Evolutionary conservation across 78 protist genomes (phyloP).

Genomic region (Dictyostelium brefeldianum): DNA sequence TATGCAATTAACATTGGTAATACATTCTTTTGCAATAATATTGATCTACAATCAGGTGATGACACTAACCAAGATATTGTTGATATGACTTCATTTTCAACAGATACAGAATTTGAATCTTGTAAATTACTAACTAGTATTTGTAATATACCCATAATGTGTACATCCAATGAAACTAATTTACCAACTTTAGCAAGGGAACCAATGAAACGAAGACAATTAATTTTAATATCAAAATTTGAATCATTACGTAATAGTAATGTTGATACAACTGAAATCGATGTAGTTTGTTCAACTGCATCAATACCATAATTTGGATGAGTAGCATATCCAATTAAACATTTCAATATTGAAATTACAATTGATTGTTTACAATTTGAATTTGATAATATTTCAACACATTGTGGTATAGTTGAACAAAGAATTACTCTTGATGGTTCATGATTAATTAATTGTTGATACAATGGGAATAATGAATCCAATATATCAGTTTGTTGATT

Average conservation of each 20-base stretch:
- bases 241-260: background rate
- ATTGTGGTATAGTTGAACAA: slow-evolving; percentile 3
- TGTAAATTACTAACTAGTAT: background rate
- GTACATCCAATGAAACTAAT: background rate
- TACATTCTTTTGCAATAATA: slow-evolving; percentile 25
- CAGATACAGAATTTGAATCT: background rate
- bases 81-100: slow-evolving; percentile 28
- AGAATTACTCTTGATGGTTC: slow-evolving; percentile 48
- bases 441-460: background rate
- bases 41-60: slow-evolving; percentile 10
- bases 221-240: slow-evolving; percentile 13
- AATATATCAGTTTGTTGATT: slow-evolving; percentile 15
- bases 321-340: slow-evolving; percentile 11
- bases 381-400: slow-evolving; percentile 19
- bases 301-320: slow-evolving; percentile 19
- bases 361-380: background rate
- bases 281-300: slow-evolving; percentile 14
- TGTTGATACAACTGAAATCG: background rate
- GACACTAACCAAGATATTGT: slow-evolving; percentile 49
- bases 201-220: slow-evolving; percentile 7
- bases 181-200: background rate
- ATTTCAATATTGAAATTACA: background rate
- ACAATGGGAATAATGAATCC: background rate
- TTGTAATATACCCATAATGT: background rate
- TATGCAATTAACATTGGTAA: background rate